phyloP scores from a whole-genome alignment of 257 asterid genomes.

The Euphrasia confusa region DNA sequence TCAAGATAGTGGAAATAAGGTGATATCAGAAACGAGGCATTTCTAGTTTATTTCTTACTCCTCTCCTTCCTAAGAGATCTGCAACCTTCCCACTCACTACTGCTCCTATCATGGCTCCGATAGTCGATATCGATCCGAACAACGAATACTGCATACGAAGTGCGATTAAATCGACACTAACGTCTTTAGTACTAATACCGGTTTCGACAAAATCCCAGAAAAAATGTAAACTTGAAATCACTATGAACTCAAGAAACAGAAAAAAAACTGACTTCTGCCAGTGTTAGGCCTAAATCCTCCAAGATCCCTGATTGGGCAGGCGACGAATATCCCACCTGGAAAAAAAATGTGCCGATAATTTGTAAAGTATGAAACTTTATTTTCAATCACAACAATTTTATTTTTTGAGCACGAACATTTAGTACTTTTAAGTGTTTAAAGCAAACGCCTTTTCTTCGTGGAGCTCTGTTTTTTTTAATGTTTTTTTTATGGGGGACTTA shows the following conservation, averaged over 20 bases:
- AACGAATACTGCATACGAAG: slow-evolving; percentile 54
- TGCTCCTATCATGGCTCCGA: slow-evolving; percentile 94
- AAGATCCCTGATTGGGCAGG: slow-evolving; percentile 78
- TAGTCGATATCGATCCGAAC: slow-evolving; percentile 79
- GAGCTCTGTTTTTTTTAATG: background rate
- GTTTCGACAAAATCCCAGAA: background rate
- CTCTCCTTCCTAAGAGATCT: slow-evolving; percentile 72
- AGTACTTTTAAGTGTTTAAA: background rate
- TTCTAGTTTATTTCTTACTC: slow-evolving; percentile 40
- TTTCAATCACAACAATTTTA: background rate
- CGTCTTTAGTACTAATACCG: too few relatives aligned
- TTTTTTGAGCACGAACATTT: background rate
- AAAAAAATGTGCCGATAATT: background rate
- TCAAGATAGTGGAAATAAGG: background rate
- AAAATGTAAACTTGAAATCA: background rate
- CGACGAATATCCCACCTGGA: slow-evolving; percentile 80
- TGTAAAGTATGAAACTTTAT: background rate
- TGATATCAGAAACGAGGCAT: slow-evolving; percentile 8
- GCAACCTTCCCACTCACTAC: slow-evolving; percentile 78
- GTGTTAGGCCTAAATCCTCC: slow-evolving; percentile 58
- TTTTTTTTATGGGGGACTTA: slow-evolving; percentile 32
- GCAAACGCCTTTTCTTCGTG: background rate
- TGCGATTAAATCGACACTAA: background rate
- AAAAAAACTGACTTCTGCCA: slow-evolving; percentile 50
- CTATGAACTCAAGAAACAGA: background rate